These are phyloP conservation scores for Plasmodium inui DNA, from an alignment of 169 alveolate species.

Conservation along the genomic window DNA sequence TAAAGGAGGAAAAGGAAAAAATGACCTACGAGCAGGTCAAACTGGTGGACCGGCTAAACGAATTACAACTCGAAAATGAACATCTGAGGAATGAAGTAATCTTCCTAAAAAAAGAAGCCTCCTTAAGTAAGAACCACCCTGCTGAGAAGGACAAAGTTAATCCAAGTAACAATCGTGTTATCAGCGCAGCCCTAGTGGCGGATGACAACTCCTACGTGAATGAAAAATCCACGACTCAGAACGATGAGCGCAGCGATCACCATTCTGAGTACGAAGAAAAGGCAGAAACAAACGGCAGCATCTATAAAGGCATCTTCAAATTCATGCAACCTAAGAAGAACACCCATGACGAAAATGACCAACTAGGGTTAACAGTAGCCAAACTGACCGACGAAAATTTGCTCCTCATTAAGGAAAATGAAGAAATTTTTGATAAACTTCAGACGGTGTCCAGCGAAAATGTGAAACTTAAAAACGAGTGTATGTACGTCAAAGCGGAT, in stretches of 20 bases:
- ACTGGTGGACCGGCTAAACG: background rate
- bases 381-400: slow-evolving; percentile 53
- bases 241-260: background rate
- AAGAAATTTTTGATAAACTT: slow-evolving; percentile 63
- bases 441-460: slow-evolving; percentile 52
- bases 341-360: slow-evolving; percentile 1
- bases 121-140: background rate
- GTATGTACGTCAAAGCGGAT: slow-evolving; percentile 50
- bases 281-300: background rate
- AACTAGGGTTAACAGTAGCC: slow-evolving; percentile 19
- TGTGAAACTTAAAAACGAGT: slow-evolving; percentile 67
- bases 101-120: background rate
- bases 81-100: slow-evolving; percentile 25
- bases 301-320: slow-evolving; percentile 11
- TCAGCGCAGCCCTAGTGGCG: background rate
- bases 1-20: slow-evolving; percentile 60
- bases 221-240: background rate
- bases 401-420: slow-evolving; percentile 65
- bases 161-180: background rate
- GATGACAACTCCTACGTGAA: slow-evolving; percentile 2
- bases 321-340: slow-evolving; percentile 21
- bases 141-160: background rate
- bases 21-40: slow-evolving; percentile 12
- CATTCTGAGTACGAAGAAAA: background rate
- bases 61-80: slow-evolving; percentile 49